Base-by-base conservation (phyloP, 2,329 filamentous ascomycete genomes). In the Ustilaginoidea virens region DNA sequence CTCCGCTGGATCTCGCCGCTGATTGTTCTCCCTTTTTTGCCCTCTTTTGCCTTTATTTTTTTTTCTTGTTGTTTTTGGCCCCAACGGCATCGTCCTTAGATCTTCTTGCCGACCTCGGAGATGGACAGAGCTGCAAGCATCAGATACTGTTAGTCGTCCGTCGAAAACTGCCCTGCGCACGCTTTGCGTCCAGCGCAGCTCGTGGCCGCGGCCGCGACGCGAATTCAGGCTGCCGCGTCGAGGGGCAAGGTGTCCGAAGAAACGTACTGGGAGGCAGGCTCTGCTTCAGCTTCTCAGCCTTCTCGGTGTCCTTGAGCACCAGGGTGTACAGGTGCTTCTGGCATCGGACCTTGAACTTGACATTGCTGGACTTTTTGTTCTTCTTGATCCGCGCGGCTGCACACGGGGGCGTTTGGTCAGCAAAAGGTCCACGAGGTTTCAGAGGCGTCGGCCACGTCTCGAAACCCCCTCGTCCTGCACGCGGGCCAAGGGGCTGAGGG, bases 281-380 rank as follows among this genome's bases (percentile, higher is more conserved):
- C 75, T 96, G 87, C 85, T 94, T 96, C 49, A 98, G 78, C 81
- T 98, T 98, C 71, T 96, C 90, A 63, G 87, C 92, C 82, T 96
- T 96, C 60, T 94, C 90, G 55, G 75, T 74, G 68, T 98, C 90
- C 77, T 93, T 94, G 53, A 98, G 78, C 59, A 92, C 81, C 51
- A 98, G 78, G 49, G 90, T 94, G 80, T 98, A 98, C 49, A 98
- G 72, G 72, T 90, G 77, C 55, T 77, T 75, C 60, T 82, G 72
- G 80, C 90, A 96, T 63, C 90, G 83, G 74, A 98, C 87, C 83
- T 98, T 98, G 85, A 98, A 96, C 80, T 98, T 98, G 78, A 90
- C 86, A 72, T 87, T 78, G 60, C 78, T 73, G 55, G 69, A 67
- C 67, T 80, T 77, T 64, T 76, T 79, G 76, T 78, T 92, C 74